Conservation (phyloP, 169 alveolate genomes). For the Cytauxzoon felis region DNA sequence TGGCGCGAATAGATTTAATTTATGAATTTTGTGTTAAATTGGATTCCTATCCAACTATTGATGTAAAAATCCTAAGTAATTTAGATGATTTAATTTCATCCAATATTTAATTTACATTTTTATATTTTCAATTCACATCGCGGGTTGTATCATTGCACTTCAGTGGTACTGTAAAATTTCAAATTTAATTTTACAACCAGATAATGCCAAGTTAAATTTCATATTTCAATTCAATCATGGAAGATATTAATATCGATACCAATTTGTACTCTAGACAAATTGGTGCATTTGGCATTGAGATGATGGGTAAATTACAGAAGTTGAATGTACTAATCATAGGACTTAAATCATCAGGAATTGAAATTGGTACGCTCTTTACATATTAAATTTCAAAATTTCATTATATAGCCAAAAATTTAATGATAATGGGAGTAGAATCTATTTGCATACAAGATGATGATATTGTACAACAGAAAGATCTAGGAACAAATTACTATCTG, state of each 20-base stretch:
- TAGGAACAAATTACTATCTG: slow-evolving; percentile 91
- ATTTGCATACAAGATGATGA: slow-evolving; percentile 88
- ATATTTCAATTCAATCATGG: slow-evolving; percentile 18
- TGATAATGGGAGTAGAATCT: slow-evolving; percentile 92
- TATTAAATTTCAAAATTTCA: neutral
- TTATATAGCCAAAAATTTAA: slow-evolving; percentile 90
- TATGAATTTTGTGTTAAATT: slow-evolving; percentile 12
- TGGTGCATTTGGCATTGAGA: slow-evolving; percentile 98
- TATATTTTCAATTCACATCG: too few relatives aligned
- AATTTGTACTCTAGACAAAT: slow-evolving; percentile 96
- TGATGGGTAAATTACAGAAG: slow-evolving; percentile 92
- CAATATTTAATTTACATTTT: too few relatives aligned
- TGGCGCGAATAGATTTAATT: neutral
- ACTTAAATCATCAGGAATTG: slow-evolving; percentile 87
- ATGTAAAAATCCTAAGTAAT: too few relatives aligned
- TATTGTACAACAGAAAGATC: slow-evolving; percentile 79
- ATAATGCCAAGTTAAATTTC: too few relatives aligned
- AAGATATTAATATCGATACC: slow-evolving; percentile 86
- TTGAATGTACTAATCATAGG: slow-evolving; percentile 91
- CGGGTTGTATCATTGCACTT: too few relatives aligned
- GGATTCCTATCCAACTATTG: slow-evolving; percentile 12
- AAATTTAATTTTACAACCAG: too few relatives aligned
- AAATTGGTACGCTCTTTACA: slow-evolving; percentile 26
- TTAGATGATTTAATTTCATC: too few relatives aligned
- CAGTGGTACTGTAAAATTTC: too few relatives aligned